Percentiles rank a stretch among this genome's conserved stretches.
These are phyloP conservation scores for Gaeumannomyces tritici DNA, from an alignment of 2,329 filamentous ascomycete genomes.

Conservation along the genomic window DNA sequence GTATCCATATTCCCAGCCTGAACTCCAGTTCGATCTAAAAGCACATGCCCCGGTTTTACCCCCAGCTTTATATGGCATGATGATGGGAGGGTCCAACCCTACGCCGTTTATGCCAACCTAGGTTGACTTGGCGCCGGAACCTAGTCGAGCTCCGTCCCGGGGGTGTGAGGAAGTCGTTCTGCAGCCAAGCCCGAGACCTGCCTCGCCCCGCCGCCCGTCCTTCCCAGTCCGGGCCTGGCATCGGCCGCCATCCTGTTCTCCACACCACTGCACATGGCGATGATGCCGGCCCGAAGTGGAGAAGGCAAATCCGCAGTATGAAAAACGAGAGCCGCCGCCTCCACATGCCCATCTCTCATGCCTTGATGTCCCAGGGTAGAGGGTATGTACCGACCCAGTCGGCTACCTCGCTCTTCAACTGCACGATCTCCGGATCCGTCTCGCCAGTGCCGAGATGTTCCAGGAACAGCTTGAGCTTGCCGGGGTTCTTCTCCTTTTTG, in stretches of 20 bases:
- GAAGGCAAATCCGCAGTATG: background rate
- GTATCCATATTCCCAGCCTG: background rate
- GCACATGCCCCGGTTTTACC: background rate
- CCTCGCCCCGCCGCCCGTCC: background rate
- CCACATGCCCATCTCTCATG: background rate
- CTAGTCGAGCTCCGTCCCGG: too few species aligned
- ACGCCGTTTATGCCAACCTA: background rate
- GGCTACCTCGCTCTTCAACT: conserved; percentile 64
- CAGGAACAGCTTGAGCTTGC: conserved; percentile 57
- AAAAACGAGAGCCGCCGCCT: background rate
- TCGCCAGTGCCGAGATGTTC: conserved; percentile 60
- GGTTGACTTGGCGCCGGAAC: background rate
- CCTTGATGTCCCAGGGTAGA: conserved; percentile 50
- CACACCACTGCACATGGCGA: background rate
- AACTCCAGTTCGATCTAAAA: background rate
- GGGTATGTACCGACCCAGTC: conserved; percentile 70
- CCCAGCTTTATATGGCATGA: background rate
- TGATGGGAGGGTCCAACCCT: background rate
- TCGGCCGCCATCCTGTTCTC: background rate
- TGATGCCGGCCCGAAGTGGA: background rate
- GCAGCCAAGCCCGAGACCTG: background rate
- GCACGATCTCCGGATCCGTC: conserved; percentile 59
- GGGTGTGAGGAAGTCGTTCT: background rate
- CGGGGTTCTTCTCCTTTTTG: conserved; percentile 55
- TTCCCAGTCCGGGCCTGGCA: background rate